These are phyloP conservation scores for Diospyros lotus DNA, from an alignment of 148 eudicot species.

Conservation along the genomic window DNA sequence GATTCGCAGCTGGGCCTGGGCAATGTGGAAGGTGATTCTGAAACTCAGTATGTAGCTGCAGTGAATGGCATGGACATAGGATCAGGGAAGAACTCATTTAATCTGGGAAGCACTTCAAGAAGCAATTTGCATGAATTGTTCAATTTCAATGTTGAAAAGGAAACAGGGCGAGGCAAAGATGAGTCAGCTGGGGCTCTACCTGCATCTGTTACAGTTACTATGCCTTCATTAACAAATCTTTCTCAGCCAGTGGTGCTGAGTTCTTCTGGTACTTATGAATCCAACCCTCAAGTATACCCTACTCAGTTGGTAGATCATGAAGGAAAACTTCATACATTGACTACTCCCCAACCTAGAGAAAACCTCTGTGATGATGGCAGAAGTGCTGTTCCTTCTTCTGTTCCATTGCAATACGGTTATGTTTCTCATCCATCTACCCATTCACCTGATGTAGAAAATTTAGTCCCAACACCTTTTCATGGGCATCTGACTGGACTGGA, in stretches of 20 bases:
- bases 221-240: conserved; percentile 21
- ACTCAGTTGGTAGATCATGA: conserved; percentile 32
- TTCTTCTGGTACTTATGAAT: conserved; percentile 19
- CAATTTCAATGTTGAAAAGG: conserved; percentile 27
- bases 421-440: conserved; percentile 24
- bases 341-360: conserved; percentile 8
- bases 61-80: conserved; percentile 22
- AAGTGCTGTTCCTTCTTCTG: background rate
- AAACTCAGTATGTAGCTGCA: conserved; percentile 17
- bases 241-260: conserved; percentile 33
- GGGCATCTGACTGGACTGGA: conserved; percentile 26
- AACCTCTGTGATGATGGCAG: conserved; percentile 19
- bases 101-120: conserved; percentile 42
- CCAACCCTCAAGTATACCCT: conserved; percentile 28
- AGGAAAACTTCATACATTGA: conserved; percentile 8
- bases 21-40: conserved; percentile 19
- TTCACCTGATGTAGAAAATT: conserved; percentile 24
- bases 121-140: conserved; percentile 27
- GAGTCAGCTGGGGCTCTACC: conserved; percentile 16
- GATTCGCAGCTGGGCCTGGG: conserved; percentile 15
- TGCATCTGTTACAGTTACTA: conserved; percentile 24
- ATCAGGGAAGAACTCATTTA: conserved; percentile 21
- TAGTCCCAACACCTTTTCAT: conserved; percentile 17
- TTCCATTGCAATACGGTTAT: conserved; percentile 23
- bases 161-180: background rate